Base-by-base conservation (phyloP, 345 rosid genomes). In the Angophora floribunda region DNA sequence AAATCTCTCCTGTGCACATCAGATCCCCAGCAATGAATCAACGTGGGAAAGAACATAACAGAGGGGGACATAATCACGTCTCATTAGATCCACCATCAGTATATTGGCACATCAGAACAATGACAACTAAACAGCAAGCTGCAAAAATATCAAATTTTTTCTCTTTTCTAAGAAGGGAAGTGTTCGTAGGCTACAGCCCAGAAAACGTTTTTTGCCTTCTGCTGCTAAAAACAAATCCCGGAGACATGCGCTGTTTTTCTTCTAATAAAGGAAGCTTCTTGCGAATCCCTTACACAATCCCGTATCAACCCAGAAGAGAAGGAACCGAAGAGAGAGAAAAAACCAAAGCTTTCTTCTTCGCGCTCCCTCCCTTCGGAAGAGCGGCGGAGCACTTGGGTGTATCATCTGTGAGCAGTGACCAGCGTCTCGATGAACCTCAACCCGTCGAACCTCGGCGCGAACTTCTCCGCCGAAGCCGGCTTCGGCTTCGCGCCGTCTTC, bases 391-490 rank as follows among this genome's bases (percentile, higher is more conserved):
- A 19, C 28, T 41, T 14, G 6, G 63, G 82, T 30, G 14, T 22
- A 86, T 86, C 63, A 86, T 86, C 87, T 86, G 67, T 86, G 87
- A 36, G 87, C 93, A 15, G 94, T 93, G 30, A 93, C 89, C 88
- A 93, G 91, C 11, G 93, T 93, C 87, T 93, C 94, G 17, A 93
- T 91, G 88, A 93, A 91, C 92, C 94, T 89, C 88, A 93, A 24
- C 11, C 94, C 94, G 30, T 93, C 94, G 55, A 91, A 91, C 89
- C 91, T 91, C 21, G 92, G 90, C 1, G 90, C 91, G 32, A 91
- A 93, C 85, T 88, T 91, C 85, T 80, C 89, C 49, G 47, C 17
- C 52, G 88, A 80, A 41, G 59, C 88, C 28, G 89, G 75, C 22
- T 36, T 86, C 79, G 70, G 52, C 26, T 22, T 44, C 36, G 53